A percentile compares a stretch with the other conserved stretches of the same genome.
Conservation (phyloP, 441 rosid genomes). For the Populus hybrid region DNA sequence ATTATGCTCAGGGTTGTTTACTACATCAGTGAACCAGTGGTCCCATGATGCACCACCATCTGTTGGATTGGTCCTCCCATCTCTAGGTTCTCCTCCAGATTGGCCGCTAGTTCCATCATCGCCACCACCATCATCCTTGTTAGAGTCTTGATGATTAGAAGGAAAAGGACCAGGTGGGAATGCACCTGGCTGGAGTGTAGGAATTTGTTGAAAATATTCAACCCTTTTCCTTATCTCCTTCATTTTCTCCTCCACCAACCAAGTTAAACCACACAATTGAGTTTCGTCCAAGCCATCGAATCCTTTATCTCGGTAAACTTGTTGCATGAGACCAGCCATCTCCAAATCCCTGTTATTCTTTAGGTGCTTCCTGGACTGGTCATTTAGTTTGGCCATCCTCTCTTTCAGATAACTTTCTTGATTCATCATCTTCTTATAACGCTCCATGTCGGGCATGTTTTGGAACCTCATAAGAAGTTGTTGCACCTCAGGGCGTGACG, state of each 20-base stretch:
- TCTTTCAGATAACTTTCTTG: conserved; percentile 39
- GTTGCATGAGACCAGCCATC: conserved; percentile 26
- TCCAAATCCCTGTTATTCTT: conserved; percentile 32
- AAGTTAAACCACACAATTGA: conserved; percentile 19
- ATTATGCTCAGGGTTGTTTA: neutral
- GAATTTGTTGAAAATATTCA: conserved; percentile 13
- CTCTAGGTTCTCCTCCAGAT: neutral
- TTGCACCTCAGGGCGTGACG: conserved; percentile 19
- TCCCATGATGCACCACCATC: conserved; percentile 16
- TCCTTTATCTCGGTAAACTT: conserved; percentile 14
- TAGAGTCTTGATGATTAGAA: neutral
- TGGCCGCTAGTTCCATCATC: neutral
- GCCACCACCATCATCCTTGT: neutral
- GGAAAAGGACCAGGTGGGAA: conserved; percentile 1
- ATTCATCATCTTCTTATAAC: conserved; percentile 33
- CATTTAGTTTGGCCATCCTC: conserved; percentile 28
- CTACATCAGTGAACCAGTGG: conserved; percentile 20
- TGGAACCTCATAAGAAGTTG: conserved; percentile 18
- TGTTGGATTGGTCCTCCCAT: neutral
- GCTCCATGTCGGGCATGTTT: conserved; percentile 31
- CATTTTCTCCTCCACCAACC: conserved; percentile 27
- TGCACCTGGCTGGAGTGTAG: conserved; percentile 10
- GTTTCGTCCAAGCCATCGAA: neutral
- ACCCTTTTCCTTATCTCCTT: conserved; percentile 23
- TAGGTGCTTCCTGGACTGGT: conserved; percentile 22